These are phyloP conservation scores for Lepraria neglecta DNA, from an alignment of 495 filamentous ascomycete genomes.

Conservation along the genomic window DNA sequence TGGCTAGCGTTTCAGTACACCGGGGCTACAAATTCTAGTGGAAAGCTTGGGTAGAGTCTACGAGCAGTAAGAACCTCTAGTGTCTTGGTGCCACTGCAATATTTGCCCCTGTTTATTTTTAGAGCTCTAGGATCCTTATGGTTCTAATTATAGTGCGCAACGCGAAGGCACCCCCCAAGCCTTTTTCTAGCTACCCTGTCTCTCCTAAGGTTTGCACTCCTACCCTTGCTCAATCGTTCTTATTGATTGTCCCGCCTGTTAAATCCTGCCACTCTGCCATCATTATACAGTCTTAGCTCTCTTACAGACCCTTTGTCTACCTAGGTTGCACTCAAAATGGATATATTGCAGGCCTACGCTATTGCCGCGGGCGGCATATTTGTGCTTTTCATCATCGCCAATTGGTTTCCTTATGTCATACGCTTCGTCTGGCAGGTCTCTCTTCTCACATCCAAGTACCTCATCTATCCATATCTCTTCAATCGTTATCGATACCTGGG, in stretches of 20 bases:
- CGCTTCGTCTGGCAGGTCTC: neutral
- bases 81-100: too few species aligned
- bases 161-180: too few species aligned
- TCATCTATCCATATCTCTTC: neutral
- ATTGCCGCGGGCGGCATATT: neutral
- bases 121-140: too few species aligned
- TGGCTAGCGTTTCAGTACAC: neutral
- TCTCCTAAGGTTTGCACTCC: too few species aligned
- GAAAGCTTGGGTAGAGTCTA: neutral
- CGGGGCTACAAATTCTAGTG: neutral
- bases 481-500: neutral
- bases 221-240: too few species aligned
- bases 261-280: neutral
- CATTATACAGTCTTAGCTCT: neutral
- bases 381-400: neutral
- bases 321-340: neutral
- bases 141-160: too few species aligned
- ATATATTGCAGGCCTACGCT: neutral
- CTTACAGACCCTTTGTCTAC: neutral
- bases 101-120: too few species aligned
- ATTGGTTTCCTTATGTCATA: conserved; percentile 24
- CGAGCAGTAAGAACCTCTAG: neutral
- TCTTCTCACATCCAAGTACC: neutral
- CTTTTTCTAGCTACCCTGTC: too few species aligned
- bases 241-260: too few species aligned